Conservation (phyloP, 1,284 basidiomycete species). For the Ganoderma resinaceum region DNA sequence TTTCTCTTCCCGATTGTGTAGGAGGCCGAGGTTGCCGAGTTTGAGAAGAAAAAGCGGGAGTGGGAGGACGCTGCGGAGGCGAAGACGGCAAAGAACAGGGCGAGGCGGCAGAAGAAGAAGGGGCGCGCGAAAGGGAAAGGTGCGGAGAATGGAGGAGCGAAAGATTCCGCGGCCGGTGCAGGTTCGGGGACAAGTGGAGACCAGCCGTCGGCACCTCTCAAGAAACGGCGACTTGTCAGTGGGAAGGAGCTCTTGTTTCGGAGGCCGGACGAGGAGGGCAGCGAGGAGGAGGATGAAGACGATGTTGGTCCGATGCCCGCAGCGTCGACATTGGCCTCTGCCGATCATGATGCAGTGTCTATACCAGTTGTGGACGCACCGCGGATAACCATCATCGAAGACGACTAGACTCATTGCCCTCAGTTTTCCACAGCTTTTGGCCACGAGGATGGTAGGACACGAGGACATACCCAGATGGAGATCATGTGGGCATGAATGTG, state of each 20-base stretch:
- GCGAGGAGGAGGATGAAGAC: slow-evolving; percentile 47
- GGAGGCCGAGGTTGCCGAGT: slow-evolving; percentile 73
- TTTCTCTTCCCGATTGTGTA: slow-evolving; percentile 38
- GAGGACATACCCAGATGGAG: slow-evolving; percentile 6
- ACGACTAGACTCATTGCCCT: slow-evolving; percentile 43
- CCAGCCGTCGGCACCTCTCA: slow-evolving; percentile 45
- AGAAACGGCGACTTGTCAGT: slow-evolving; percentile 60
- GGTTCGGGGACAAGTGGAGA: slow-evolving; percentile 33
- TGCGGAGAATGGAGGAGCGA: slow-evolving; percentile 33
- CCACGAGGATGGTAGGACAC: neutral
- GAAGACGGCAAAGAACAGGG: slow-evolving; percentile 93
- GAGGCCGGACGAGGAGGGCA: slow-evolving; percentile 58
- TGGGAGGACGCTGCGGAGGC: slow-evolving; percentile 74
- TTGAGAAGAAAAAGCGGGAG: slow-evolving; percentile 69
- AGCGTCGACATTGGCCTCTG: slow-evolving; percentile 23
- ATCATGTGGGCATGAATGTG: slow-evolving; percentile 12
- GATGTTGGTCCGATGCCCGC: slow-evolving; percentile 37
- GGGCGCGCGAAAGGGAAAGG: slow-evolving; percentile 56
- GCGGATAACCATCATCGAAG: slow-evolving; percentile 59
- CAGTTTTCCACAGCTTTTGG: neutral
- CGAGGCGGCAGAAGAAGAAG: slow-evolving; percentile 92
- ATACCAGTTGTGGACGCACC: slow-evolving; percentile 45
- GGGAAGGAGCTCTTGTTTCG: slow-evolving; percentile 67
- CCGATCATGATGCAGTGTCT: slow-evolving; percentile 17
- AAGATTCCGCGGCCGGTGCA: slow-evolving; percentile 33